Percentiles rank a stretch among this genome's conserved stretches.
phyloP scores from a whole-genome alignment of 148 eudicot genomes.

The Chenopodium quinoa region DNA sequence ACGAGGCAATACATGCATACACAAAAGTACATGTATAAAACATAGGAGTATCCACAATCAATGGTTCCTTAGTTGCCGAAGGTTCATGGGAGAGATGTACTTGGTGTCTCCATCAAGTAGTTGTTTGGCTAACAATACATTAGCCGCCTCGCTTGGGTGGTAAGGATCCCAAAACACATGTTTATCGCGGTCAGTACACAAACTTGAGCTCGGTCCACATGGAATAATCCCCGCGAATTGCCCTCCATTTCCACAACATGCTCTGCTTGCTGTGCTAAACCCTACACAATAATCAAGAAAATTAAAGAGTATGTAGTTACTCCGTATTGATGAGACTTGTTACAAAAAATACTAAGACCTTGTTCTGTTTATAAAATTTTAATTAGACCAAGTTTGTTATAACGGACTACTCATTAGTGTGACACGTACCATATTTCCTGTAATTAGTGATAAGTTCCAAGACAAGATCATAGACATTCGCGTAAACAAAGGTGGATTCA shows the following conservation, averaged over 20 bases:
- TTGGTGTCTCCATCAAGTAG: slow-evolving; percentile 61
- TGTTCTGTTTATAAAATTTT: too few species aligned
- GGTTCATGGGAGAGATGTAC: slow-evolving; percentile 73
- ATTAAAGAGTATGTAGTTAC: too few species aligned
- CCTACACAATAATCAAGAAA: slow-evolving; percentile 36
- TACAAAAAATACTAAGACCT: too few species aligned
- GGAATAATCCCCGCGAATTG: slow-evolving; percentile 89
- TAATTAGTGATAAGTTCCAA: slow-evolving; percentile 83
- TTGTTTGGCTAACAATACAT: slow-evolving; percentile 65
- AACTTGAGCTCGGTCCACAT: slow-evolving; percentile 76
- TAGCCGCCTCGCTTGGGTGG: slow-evolving; percentile 97
- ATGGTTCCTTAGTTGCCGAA: slow-evolving; percentile 66
- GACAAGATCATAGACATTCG: slow-evolving; percentile 82
- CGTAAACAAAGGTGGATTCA: slow-evolving; percentile 78
- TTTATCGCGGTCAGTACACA: slow-evolving; percentile 74
- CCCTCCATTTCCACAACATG: slow-evolving; percentile 97
- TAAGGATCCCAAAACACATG: slow-evolving; percentile 99
- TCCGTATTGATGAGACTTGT: too few species aligned
- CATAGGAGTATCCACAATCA: slow-evolving; percentile 2
- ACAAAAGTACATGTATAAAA: not conserved
- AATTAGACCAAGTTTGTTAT: too few species aligned
- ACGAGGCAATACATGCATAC: not conserved
- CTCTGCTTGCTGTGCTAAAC: slow-evolving; percentile 70
- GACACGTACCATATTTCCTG: slow-evolving; percentile 59
- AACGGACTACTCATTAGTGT: not conserved